phyloP scores from a whole-genome alignment of 495 filamentous ascomycete species.

The Penicillium turbatum region DNA sequence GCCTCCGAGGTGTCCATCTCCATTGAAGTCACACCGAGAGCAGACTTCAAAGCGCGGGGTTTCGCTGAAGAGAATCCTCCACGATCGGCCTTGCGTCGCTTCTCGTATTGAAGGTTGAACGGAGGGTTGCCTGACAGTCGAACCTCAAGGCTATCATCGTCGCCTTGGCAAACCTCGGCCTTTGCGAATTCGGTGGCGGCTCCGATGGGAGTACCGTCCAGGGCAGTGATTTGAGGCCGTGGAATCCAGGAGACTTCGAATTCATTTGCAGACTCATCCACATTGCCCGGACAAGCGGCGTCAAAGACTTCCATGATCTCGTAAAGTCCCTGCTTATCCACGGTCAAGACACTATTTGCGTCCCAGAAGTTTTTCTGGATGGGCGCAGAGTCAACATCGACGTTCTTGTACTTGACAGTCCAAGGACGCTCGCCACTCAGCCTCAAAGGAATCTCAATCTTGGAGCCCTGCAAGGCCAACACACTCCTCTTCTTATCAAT shows the following conservation, averaged over 20 bases:
- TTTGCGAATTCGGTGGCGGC: slow-evolving; percentile 54
- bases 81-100: slow-evolving; percentile 59
- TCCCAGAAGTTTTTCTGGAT: slow-evolving; percentile 50
- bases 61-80: slow-evolving; percentile 58
- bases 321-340: slow-evolving; percentile 66
- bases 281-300: slow-evolving; percentile 69
- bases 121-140: slow-evolving; percentile 76
- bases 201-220: slow-evolving; percentile 56
- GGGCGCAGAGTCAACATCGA: slow-evolving; percentile 39
- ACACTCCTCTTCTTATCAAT: slow-evolving; percentile 71
- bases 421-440: slow-evolving; percentile 80
- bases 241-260: slow-evolving; percentile 84
- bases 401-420: slow-evolving; percentile 69
- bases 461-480: slow-evolving; percentile 69
- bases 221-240: slow-evolving; percentile 65
- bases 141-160: slow-evolving; percentile 82
- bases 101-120: slow-evolving; percentile 76
- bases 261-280: slow-evolving; percentile 63
- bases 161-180: slow-evolving; percentile 87
- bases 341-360: slow-evolving; percentile 67
- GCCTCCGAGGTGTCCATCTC: slow-evolving; percentile 78
- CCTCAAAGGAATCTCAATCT: slow-evolving; percentile 70
- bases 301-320: slow-evolving; percentile 74
- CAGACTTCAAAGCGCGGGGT: slow-evolving; percentile 65
- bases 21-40: slow-evolving; percentile 65